phyloP scores from a whole-genome alignment of 352 stramenopile genomes.

The Globisporangium megalacanthum region DNA sequence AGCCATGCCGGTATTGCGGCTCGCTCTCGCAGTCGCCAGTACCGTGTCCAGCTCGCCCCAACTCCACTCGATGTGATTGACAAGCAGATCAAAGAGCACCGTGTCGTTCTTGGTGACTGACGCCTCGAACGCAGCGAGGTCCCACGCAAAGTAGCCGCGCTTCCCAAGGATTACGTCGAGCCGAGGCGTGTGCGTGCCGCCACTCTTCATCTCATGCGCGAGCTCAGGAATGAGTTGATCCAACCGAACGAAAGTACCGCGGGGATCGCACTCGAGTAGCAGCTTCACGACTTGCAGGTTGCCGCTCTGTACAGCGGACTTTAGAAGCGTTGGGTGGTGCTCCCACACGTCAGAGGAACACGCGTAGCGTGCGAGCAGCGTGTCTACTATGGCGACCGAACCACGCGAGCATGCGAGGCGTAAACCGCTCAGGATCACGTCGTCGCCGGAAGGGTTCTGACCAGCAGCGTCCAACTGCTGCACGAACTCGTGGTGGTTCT shows the following conservation, averaged over 20 bases:
- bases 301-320: conserved; percentile 5
- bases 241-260: conserved; percentile 20
- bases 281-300: conserved; percentile 20
- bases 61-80: conserved; percentile 6
- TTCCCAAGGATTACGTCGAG: conserved; percentile 5
- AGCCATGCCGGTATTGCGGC: not conserved
- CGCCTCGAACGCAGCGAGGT: conserved; percentile 1
- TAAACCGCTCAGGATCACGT: conserved; percentile 14
- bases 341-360: conserved; percentile 3
- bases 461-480: not conserved
- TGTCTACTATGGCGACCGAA: conserved; percentile 10
- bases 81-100: conserved; percentile 3
- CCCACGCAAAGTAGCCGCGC: conserved; percentile 3
- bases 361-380: conserved; percentile 21
- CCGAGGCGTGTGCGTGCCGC: not conserved
- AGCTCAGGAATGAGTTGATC: conserved; percentile 20
- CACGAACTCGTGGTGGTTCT: too few relatives aligned
- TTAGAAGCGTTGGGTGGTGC: conserved; percentile 16
- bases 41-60: conserved; percentile 1
- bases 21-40: not conserved
- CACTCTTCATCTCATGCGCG: conserved; percentile 6
- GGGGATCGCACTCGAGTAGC: conserved; percentile 24
- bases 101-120: conserved; percentile 3
- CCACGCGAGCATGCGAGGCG: conserved; percentile 16
- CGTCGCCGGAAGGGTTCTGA: not conserved